Evolutionary conservation across 805 yeast species (phyloP).

Genomic region (Ogataea nakhonphanomensis): DNA sequence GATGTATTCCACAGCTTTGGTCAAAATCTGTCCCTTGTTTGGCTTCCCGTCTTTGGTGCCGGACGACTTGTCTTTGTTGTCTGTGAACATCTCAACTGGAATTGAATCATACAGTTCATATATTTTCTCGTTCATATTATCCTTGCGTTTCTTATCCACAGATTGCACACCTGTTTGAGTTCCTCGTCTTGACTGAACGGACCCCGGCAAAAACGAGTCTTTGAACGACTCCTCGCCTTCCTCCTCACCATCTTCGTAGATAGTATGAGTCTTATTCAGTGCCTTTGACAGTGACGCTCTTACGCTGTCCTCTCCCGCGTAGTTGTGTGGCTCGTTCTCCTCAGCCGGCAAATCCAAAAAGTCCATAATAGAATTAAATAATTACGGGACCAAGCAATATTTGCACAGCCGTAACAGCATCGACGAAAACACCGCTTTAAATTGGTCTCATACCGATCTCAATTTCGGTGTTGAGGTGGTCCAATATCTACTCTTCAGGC

Average conservation of each 20-base stretch:
- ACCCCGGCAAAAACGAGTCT: constrained; percentile 5
- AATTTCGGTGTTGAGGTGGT: no score
- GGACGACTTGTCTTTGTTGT: constrained; percentile 43
- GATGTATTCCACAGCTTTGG: constrained; percentile 72
- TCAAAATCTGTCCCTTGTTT: constrained; percentile 75
- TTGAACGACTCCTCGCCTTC: constrained; percentile 9
- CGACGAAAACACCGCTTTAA: no score
- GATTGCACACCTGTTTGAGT: constrained; percentile 22
- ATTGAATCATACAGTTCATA: constrained; percentile 41
- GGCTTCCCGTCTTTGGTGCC: constrained; percentile 86
- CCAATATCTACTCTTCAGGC: no score
- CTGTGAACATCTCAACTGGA: constrained; percentile 38
- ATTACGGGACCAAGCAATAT: no score
- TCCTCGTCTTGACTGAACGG: constrained; percentile 17
- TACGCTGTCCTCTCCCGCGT: constrained; percentile 8
- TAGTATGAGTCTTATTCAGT: constrained; percentile 12
- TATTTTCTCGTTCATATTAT: constrained; percentile 55
- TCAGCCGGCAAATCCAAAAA: constrained; percentile 8
- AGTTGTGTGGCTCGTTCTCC: constrained; percentile 9
- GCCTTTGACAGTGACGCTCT: constrained; percentile 24
- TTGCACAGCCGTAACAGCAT: no score
- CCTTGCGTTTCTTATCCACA: constrained; percentile 47
- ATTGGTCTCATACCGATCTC: no score
- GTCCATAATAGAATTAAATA: constrained; percentile 2
- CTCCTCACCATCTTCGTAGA: constrained; percentile 19